These are phyloP conservation scores for Excoecaria agallocha DNA, from an alignment of 345 rosid genomes.

Conservation along the genomic window DNA sequence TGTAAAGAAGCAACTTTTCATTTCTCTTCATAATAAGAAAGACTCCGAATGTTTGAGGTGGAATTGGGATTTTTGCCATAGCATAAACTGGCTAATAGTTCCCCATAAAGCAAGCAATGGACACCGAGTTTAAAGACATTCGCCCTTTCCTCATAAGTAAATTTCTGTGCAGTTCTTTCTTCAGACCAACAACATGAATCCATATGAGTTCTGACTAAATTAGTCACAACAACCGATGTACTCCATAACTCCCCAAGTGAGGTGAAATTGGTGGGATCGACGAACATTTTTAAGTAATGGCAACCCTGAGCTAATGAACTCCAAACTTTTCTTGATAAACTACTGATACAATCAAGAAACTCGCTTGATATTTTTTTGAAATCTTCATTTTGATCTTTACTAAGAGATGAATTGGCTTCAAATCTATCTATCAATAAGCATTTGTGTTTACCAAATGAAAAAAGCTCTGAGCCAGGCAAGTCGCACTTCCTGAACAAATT, in stretches of 20 bases:
- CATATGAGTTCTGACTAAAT: background rate
- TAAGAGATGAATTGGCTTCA: slow-evolving; percentile 9
- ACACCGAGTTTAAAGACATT: slow-evolving; percentile 46
- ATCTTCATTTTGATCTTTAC: slow-evolving; percentile 23
- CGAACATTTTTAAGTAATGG: slow-evolving; percentile 36
- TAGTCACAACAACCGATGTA: slow-evolving; percentile 5
- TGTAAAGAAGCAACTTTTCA: background rate
- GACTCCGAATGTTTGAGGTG: slow-evolving; percentile 6
- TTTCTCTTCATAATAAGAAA: slow-evolving; percentile 4
- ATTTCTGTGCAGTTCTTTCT: slow-evolving; percentile 16
- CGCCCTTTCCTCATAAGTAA: slow-evolving; percentile 23
- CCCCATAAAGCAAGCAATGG: slow-evolving; percentile 62
- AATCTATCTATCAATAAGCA: slow-evolving; percentile 41
- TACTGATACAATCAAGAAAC: slow-evolving; percentile 45
- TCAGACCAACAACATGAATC: background rate
- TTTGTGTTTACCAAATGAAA: slow-evolving; percentile 22
- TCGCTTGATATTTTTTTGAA: slow-evolving; percentile 28
- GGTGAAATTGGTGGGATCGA: slow-evolving; percentile 45
- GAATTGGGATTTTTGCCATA: slow-evolving; percentile 31
- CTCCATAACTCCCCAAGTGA: slow-evolving; percentile 22
- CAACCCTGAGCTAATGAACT: slow-evolving; percentile 41
- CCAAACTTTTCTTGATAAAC: slow-evolving; percentile 43
- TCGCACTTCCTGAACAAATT: slow-evolving; percentile 17
- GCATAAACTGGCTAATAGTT: slow-evolving; percentile 42
- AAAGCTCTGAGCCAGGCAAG: slow-evolving; percentile 9